A percentile compares a stretch with the other conserved stretches of the same genome.
Evolutionary conservation across 169 alveolate species (phyloP).

Genomic region (Plasmodium knowlesi): DNA sequence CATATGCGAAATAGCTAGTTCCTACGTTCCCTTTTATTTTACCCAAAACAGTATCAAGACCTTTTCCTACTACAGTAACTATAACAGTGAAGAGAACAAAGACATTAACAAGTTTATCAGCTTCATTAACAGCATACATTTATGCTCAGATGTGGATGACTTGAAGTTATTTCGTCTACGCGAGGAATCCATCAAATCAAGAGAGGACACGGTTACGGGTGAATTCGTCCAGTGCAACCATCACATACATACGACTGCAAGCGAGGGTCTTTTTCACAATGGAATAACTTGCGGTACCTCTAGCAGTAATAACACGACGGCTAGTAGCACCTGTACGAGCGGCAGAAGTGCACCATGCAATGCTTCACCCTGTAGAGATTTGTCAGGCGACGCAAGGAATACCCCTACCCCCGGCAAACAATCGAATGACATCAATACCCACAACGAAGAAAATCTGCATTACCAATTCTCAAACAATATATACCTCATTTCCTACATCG

Average conservation of each 20-base stretch:
- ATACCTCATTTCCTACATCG: constrained; percentile 55
- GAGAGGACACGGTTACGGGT: not conserved
- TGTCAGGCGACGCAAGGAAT: not conserved
- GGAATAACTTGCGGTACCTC: not conserved
- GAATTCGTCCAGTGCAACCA: not conserved
- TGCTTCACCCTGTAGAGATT: not conserved
- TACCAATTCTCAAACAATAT: constrained; percentile 11
- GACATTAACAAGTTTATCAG: constrained; percentile 41
- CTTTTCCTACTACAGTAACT: constrained; percentile 70
- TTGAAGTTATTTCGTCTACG: constrained; percentile 13
- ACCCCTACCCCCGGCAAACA: not conserved
- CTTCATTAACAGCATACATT: constrained; percentile 17
- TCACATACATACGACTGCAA: not conserved
- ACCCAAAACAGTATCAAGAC: constrained; percentile 60
- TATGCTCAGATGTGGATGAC: constrained; percentile 17
- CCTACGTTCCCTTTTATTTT: constrained; percentile 75
- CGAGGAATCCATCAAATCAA: not conserved
- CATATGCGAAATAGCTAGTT: constrained; percentile 74
- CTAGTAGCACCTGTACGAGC: not conserved
- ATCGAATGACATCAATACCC: not conserved
- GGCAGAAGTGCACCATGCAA: not conserved
- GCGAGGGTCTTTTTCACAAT: not conserved
- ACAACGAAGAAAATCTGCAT: not conserved
- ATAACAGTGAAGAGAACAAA: constrained; percentile 31
- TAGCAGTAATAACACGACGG: not conserved